Evolutionary conservation across 2,329 filamentous ascomycete genomes (phyloP), one percentile per base, ranked within the genome.

Genomic region (Penicillium sp.): DNA sequence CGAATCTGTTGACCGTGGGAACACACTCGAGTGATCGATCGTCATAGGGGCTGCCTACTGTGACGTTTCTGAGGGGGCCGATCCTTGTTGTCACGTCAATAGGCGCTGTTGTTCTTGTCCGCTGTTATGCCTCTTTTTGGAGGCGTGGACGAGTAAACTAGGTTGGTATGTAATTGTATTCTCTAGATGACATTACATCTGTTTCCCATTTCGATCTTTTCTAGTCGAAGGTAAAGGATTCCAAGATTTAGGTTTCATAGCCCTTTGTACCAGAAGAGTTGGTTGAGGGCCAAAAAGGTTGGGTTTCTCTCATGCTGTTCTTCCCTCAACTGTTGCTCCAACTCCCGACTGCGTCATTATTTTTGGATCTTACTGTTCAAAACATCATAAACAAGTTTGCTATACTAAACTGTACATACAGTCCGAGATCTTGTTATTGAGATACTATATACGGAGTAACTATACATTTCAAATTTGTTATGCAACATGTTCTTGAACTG

Each of bases 21-120:
- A 66, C 63, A 65, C 61, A 65, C 53, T 42, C 56, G 16, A 58
- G 49, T 59, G 59, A 59, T 58, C 51, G 28, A 40, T 42, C 49
- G 40, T 14, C 51, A 28, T 30, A 45, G 57, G 30, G 53, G 37
- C 35, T 16, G 38, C 30, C 28, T 22, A 46, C 59, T 16, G 49
- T 43, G 30, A 26, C 14, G 40, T 11, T 35, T 35, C 25, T 45
- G 19, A 22, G 48, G n/a, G 46, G n/a, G 46, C 45, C 30, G 16
- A 22, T 40, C 35, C 19, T 58, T 35, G 28, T 28, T 55, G 51
- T 59, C 62, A 59, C 30, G 30, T 63, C 48, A 28, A 35, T 58
- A 40, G 35, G 38, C 26, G 40, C 53, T 43, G 59, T 62, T 40
- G 57, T 37, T 25, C 57, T 59, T 37, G 49, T n/a, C 7, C 11